These are phyloP conservation scores for Cutaneotrichosporon daszewskae DNA, from an alignment of 1,284 basidiomycete genomes.

Conservation along the genomic window DNA sequence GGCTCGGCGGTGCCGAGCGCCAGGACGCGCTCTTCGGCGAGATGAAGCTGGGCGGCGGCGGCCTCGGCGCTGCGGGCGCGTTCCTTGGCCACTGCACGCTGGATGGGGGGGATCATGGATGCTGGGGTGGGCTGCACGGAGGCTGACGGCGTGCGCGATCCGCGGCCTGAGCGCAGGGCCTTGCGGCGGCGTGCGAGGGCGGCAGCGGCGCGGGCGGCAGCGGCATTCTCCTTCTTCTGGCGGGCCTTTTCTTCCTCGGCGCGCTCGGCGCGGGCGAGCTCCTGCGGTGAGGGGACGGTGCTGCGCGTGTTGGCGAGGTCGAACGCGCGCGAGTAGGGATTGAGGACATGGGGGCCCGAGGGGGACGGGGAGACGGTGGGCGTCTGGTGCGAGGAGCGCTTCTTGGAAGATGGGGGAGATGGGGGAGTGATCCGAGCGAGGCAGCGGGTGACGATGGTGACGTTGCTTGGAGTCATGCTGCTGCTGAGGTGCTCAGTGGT, in stretches of 20 bases:
- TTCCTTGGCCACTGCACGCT: constrained; percentile 18
- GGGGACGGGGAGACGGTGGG: constrained; percentile 13
- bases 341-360: constrained; percentile 7
- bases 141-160: constrained; percentile 8
- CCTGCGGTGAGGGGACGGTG: constrained; percentile 26
- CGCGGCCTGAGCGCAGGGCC: constrained; percentile 12
- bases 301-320: constrained; percentile 33
- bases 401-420: constrained; percentile 7
- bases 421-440: constrained; percentile 16
- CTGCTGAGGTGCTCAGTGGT: constrained; percentile 9
- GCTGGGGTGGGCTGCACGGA: constrained; percentile 8
- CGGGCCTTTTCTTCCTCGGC: constrained; percentile 26
- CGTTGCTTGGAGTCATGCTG: constrained; percentile 25
- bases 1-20: constrained; percentile 11
- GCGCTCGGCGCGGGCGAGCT: constrained; percentile 22
- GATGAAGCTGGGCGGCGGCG: constrained; percentile 5
- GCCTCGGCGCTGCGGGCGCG: constrained; percentile 15
- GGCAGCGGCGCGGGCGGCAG: constrained; percentile 24
- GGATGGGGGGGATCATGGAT: constrained; percentile 16
- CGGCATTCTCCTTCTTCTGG: constrained; percentile 29
- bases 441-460: constrained; percentile 30
- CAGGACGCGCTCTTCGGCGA: neutral
- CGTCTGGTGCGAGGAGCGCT: constrained; percentile 12
- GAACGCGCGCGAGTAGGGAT: constrained; percentile 30
- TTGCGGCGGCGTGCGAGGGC: constrained; percentile 19